Conservation (phyloP, 2,329 filamentous ascomycete genomes). For the Ophiocordyceps australis region DNA sequence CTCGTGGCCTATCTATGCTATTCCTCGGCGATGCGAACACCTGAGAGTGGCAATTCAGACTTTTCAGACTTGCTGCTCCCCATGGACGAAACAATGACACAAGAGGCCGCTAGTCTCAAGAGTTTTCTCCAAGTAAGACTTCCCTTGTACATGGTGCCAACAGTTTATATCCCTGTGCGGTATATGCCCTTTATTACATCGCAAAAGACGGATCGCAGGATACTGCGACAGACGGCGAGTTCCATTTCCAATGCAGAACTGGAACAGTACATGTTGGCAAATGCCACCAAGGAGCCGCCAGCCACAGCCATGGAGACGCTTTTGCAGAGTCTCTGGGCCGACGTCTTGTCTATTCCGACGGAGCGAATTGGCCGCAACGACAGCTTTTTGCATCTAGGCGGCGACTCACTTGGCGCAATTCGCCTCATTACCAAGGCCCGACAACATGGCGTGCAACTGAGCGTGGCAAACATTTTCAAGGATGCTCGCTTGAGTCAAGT, state of each 20-base stretch:
- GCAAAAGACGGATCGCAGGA: slow-evolving; percentile 2
- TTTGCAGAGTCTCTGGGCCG: slow-evolving; percentile 15
- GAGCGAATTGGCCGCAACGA: slow-evolving; percentile 11
- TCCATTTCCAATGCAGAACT: background rate
- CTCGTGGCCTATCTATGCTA: slow-evolving; percentile 2
- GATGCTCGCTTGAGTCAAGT: slow-evolving; percentile 1
- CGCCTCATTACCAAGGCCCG: slow-evolving; percentile 1
- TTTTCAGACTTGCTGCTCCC: slow-evolving; percentile 1
- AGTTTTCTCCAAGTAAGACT: background rate
- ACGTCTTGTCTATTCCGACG: slow-evolving; percentile 15
- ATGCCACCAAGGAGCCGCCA: slow-evolving; percentile 1
- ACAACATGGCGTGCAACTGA: background rate
- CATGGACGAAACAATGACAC: background rate
- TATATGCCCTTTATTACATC: slow-evolving; percentile 2
- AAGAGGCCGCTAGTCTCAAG: background rate
- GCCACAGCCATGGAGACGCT: slow-evolving; percentile 3
- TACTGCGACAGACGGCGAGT: slow-evolving; percentile 1
- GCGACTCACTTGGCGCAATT: slow-evolving; percentile 21
- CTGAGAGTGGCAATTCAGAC: no score
- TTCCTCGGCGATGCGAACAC: slow-evolving; percentile 1
- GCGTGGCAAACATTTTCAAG: slow-evolving; percentile 7
- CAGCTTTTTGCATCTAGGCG: slow-evolving; percentile 18
- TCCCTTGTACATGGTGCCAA: slow-evolving; percentile 3
- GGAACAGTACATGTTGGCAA: background rate
- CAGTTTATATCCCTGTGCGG: slow-evolving; percentile 2